Percentiles rank a stretch among this genome's conserved stretches.
Evolutionary conservation across 2,329 filamentous ascomycete genomes (phyloP).

Genomic region (Dactylellina parvicollis): DNA sequence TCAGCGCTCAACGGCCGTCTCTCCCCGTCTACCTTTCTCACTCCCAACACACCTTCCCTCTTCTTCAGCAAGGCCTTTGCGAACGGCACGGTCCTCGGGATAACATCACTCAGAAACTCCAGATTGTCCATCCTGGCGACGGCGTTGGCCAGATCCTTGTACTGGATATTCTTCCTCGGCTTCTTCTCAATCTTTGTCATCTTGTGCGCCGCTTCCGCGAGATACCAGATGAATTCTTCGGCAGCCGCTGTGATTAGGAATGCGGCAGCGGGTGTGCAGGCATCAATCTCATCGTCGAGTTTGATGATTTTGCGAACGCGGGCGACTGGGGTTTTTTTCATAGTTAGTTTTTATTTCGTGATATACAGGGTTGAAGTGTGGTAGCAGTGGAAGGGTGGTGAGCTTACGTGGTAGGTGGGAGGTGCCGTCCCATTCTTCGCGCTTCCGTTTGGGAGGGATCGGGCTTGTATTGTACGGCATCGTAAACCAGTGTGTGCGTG

Average conservation of each 20-base stretch:
- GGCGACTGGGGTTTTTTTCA: constrained; percentile 71
- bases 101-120: constrained; percentile 90
- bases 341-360: constrained; percentile 1
- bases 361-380: neutral
- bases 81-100: constrained; percentile 85
- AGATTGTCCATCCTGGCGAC: constrained; percentile 90
- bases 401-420: constrained; percentile 47
- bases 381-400: neutral
- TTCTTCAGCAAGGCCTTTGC: constrained; percentile 66
- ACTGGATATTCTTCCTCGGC: constrained; percentile 91
- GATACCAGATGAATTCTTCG: constrained; percentile 96
- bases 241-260: constrained; percentile 94
- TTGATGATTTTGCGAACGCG: constrained; percentile 95
- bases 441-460: constrained; percentile 39
- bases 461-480: constrained; percentile 47
- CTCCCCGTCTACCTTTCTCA: neutral
- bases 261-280: constrained; percentile 91
- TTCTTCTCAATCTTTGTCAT: constrained; percentile 92
- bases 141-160: constrained; percentile 89
- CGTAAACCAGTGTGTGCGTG: neutral
- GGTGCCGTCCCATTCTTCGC: constrained; percentile 47
- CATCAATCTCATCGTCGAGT: constrained; percentile 82
- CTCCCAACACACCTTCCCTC: neutral
- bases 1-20: too few relatives aligned
- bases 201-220: constrained; percentile 84